Conservation (phyloP, 164 flowering plant genomes). For the Berberis vulgaris region DNA sequence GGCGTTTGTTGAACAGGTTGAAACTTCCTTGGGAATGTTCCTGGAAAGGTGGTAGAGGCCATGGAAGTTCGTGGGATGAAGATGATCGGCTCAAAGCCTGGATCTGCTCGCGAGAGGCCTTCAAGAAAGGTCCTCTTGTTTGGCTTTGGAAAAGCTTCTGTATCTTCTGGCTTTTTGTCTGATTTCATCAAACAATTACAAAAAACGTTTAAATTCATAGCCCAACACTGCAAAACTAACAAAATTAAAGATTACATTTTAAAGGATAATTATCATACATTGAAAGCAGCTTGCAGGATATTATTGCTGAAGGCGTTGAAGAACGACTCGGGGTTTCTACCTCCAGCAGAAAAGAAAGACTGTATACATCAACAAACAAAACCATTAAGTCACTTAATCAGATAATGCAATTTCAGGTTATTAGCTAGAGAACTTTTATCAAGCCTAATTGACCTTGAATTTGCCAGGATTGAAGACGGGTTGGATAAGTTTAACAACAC, state of each 20-base stretch:
- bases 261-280: conserved; percentile 20
- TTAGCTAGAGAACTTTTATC: no score
- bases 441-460: not conserved
- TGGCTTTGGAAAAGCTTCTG: conserved; percentile 22
- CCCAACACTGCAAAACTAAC: no score
- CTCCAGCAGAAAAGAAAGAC: conserved; percentile 19
- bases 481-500: not conserved
- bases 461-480: not conserved
- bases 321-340: conserved; percentile 42
- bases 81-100: conserved; percentile 21
- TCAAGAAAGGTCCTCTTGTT: conserved; percentile 20
- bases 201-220: no score
- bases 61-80: conserved; percentile 6
- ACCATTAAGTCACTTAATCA: no score
- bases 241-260: not conserved
- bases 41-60: conserved; percentile 10
- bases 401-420: no score
- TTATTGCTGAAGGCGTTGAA: conserved; percentile 48
- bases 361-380: not conserved
- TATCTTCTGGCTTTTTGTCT: conserved; percentile 24
- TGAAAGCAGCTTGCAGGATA: conserved; percentile 53
- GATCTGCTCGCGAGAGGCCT: conserved; percentile 37
- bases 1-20: conserved; percentile 25
- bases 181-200: not conserved
- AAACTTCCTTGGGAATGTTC: conserved; percentile 14